A percentile compares a stretch with the other conserved stretches of the same genome.
Evolutionary conservation across 1,139 yeast genomes (phyloP).

Genomic region (Groenewaldozyma auringiensis): DNA sequence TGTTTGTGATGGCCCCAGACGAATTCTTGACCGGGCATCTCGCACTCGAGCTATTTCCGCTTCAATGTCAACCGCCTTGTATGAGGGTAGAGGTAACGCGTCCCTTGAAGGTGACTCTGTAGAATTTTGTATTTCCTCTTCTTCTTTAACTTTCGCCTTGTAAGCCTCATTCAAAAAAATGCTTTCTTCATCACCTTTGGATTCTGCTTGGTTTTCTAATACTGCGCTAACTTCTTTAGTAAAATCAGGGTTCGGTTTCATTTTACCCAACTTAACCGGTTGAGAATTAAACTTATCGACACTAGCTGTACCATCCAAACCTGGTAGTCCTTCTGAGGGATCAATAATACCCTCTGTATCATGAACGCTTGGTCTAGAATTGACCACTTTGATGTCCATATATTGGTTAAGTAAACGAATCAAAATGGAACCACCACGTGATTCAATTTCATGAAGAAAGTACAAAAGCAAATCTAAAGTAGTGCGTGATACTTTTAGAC

Average conservation of each 20-base stretch:
- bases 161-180: constrained; percentile 43
- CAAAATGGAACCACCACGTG: constrained; percentile 82
- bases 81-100: constrained; percentile 74
- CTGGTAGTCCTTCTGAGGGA: constrained; percentile 60
- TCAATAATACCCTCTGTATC: constrained; percentile 35
- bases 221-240: constrained; percentile 79
- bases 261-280: constrained; percentile 70
- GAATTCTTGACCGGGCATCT: constrained; percentile 71
- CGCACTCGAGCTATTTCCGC: constrained; percentile 69
- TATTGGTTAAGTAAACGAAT: constrained; percentile 83
- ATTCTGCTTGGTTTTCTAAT: constrained; percentile 56
- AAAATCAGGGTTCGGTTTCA: constrained; percentile 82
- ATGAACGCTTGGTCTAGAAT: constrained; percentile 31
- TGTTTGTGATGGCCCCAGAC: constrained; percentile 60
- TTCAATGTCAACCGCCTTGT: constrained; percentile 70
- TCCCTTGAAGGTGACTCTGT: constrained; percentile 70
- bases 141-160: constrained; percentile 34
- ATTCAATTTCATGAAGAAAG: constrained; percentile 86
- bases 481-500: constrained; percentile 71
- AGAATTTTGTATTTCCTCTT: constrained; percentile 33
- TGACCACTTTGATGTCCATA: constrained; percentile 54
- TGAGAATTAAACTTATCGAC: constrained; percentile 55
- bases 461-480: constrained; percentile 76
- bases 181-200: constrained; percentile 12
- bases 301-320: constrained; percentile 41